Percentiles rank a stretch among this genome's conserved stretches.
phyloP scores from a whole-genome alignment of 192 early-diverging fungal genomes.

The Coemansia sp. region DNA sequence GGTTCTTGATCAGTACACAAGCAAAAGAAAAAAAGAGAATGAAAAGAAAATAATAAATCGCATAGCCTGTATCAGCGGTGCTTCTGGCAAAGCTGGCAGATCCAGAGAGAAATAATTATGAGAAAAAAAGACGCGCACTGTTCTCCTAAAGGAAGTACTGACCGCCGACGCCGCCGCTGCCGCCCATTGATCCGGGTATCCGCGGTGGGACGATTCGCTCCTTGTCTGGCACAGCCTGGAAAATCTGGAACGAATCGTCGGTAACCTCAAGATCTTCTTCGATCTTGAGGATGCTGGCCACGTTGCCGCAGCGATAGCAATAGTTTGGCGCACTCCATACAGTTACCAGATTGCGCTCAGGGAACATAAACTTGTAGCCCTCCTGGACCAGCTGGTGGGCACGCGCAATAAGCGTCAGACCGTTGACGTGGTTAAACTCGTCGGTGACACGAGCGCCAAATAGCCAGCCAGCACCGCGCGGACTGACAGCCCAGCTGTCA shows the following conservation, averaged over 20 bases:
- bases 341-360: conserved; percentile 90
- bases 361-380: conserved; percentile 74
- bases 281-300: conserved; percentile 77
- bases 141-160: conserved; percentile 46
- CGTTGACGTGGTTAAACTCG: conserved; percentile 97
- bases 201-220: conserved; percentile 60
- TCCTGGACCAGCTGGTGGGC: conserved; percentile 99
- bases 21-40: conserved; percentile 4
- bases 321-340: conserved; percentile 97
- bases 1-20: conserved; percentile 6
- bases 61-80: no score
- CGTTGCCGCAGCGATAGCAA: conserved; percentile 97
- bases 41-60: conserved; percentile 5
- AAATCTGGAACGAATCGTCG: conserved; percentile 91
- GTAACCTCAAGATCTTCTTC: conserved; percentile 73
- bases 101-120: background rate
- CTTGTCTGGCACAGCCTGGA: conserved; percentile 93
- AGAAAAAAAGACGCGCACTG: conserved; percentile 8
- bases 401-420: conserved; percentile 85
- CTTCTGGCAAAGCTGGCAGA: background rate
- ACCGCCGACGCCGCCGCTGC: conserved; percentile 29
- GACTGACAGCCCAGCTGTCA: conserved; percentile 93
- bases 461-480: conserved; percentile 95
- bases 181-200: conserved; percentile 52
- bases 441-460: conserved; percentile 96